Percentiles rank a stretch among this genome's conserved stretches.
These are phyloP conservation scores for Drechmeria coniospora DNA, from an alignment of 2,329 filamentous ascomycete genomes.

Conservation along the genomic window DNA sequence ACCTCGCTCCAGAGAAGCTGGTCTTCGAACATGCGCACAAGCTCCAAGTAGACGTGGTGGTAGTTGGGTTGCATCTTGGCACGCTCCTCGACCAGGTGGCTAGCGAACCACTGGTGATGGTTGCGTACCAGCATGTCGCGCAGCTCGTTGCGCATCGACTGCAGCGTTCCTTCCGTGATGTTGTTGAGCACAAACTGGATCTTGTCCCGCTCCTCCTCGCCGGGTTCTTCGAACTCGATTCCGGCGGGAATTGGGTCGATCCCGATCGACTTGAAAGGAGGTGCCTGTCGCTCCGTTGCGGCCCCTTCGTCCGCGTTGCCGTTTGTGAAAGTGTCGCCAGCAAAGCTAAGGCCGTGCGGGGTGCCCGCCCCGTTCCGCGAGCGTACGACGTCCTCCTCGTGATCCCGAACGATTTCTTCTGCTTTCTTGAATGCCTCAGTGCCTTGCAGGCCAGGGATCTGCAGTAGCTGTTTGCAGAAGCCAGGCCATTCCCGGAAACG, in stretches of 20 bases:
- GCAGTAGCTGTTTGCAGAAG: conserved; percentile 72
- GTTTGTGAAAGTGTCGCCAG: conserved; percentile 45
- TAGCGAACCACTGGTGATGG: conserved; percentile 92
- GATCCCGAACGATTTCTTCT: conserved; percentile 60
- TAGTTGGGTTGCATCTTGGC: conserved; percentile 97
- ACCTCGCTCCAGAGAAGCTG: conserved; percentile 72
- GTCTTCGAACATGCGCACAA: conserved; percentile 71
- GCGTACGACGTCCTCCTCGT: conserved; percentile 44
- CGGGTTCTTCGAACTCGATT: conserved; percentile 63
- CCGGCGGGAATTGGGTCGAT: conserved; percentile 53
- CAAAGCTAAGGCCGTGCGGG: conserved; percentile 19
- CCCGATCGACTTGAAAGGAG: conserved; percentile 65
- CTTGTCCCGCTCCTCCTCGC: conserved; percentile 75
- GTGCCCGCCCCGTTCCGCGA: conserved; percentile 34
- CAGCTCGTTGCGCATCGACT: conserved; percentile 70
- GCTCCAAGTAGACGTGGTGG: conserved; percentile 79
- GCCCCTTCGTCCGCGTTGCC: conserved; percentile 52
- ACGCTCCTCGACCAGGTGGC: conserved; percentile 85
- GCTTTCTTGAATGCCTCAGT: conserved; percentile 76
- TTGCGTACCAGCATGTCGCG: conserved; percentile 61
- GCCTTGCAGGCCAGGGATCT: conserved; percentile 66
- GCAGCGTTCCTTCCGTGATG: conserved; percentile 76
- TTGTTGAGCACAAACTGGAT: conserved; percentile 96
- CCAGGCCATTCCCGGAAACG: conserved; percentile 89
- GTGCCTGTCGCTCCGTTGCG: conserved; percentile 41